These are phyloP conservation scores for Zalerion maritima DNA, from an alignment of 495 filamentous ascomycete genomes.

Conservation along the genomic window DNA sequence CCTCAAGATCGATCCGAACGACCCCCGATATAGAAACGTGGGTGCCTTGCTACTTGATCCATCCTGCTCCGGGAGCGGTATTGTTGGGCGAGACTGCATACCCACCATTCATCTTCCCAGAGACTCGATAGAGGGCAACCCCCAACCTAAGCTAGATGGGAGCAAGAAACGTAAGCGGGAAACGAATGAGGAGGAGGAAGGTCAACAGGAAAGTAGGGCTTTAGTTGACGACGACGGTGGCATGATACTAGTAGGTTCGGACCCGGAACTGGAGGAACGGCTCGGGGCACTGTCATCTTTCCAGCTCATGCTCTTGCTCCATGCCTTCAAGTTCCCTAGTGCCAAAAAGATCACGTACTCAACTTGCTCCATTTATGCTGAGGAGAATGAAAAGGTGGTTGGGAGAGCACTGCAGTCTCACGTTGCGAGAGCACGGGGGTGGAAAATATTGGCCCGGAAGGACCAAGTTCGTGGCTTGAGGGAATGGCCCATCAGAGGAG, in stretches of 20 bases:
- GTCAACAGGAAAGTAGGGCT: constrained; percentile 18
- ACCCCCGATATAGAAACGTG: constrained; percentile 39
- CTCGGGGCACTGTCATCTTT: constrained; percentile 60
- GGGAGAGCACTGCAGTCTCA: constrained; percentile 47
- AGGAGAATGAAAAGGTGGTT: constrained; percentile 84
- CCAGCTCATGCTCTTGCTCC: constrained; percentile 60
- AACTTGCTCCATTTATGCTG: constrained; percentile 74
- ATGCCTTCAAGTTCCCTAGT: constrained; percentile 71
- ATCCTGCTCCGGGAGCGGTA: constrained; percentile 87
- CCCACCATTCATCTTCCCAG: constrained; percentile 41
- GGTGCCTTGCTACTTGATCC: constrained; percentile 74
- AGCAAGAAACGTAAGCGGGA: constrained; percentile 23
- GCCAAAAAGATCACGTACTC: constrained; percentile 72
- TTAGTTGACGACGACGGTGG: constrained; percentile 36
- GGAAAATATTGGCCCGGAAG: constrained; percentile 55
- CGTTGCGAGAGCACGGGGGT: constrained; percentile 52
- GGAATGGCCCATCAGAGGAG: constrained; percentile 59
- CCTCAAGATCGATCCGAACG: constrained; percentile 48
- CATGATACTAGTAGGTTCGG: constrained; percentile 25
- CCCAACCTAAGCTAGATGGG: constrained; percentile 23
- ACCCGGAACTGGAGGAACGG: constrained; percentile 35
- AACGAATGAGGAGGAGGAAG: constrained; percentile 15
- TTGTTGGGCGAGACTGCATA: constrained; percentile 70
- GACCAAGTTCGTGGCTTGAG: constrained; percentile 57
- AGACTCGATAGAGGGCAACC: no score